phyloP scores from a whole-genome alignment of 2,329 filamentous ascomycete species.

The Cytospora paraplurivora region DNA sequence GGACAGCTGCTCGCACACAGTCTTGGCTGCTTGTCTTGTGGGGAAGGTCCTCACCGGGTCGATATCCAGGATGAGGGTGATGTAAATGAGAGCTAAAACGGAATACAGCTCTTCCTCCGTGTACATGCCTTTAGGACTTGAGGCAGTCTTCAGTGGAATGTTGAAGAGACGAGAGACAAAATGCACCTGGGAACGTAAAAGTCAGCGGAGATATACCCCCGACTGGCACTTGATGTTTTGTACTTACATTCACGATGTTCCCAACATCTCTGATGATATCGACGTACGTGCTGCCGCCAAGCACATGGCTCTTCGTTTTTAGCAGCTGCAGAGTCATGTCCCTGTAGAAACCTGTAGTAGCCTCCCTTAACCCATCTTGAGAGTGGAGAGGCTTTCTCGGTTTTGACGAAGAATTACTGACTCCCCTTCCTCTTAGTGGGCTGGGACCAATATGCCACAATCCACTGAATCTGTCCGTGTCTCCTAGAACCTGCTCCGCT shows the following conservation, averaged over 20 bases:
- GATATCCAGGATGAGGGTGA: conserved; percentile 65
- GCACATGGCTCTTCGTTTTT: conserved; percentile 63
- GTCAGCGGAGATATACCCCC: neutral
- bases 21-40: conserved; percentile 59
- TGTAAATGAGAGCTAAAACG: conserved; percentile 66
- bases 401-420: conserved; percentile 56
- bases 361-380: conserved; percentile 60
- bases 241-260: conserved; percentile 53
- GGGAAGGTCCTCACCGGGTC: conserved; percentile 69
- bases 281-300: conserved; percentile 63
- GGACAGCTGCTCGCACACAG: conserved; percentile 61
- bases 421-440: conserved; percentile 60
- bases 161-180: conserved; percentile 66
- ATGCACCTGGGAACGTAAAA: conserved; percentile 49
- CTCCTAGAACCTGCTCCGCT: conserved; percentile 63
- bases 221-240: fast-evolving
- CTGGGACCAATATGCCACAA: conserved; percentile 65
- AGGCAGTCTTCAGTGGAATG: conserved; percentile 65
- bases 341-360: conserved; percentile 69
- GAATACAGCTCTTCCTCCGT: conserved; percentile 60
- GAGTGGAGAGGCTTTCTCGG: neutral
- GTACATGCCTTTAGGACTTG: conserved; percentile 61
- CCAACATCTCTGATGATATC: conserved; percentile 72
- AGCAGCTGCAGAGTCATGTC: conserved; percentile 64
- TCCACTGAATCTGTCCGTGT: conserved; percentile 63